Percentiles rank a stretch among this genome's conserved stretches.
phyloP scores from a whole-genome alignment of 805 yeast genomes.

The Candida boleticola region DNA sequence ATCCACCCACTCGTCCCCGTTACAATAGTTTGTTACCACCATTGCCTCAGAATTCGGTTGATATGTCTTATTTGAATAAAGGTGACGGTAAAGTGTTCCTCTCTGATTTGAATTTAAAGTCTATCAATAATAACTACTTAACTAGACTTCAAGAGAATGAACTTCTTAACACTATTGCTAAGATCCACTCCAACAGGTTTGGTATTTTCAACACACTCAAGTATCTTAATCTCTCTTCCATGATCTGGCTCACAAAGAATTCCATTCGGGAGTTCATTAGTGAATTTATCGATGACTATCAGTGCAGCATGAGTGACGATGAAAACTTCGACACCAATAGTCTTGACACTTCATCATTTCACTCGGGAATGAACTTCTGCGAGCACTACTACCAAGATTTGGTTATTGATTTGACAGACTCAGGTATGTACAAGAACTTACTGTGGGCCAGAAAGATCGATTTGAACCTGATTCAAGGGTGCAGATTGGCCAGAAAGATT shows the following conservation, averaged over 20 bases:
- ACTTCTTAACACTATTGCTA: constrained; percentile 24
- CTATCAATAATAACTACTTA: constrained; percentile 32
- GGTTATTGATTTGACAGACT: constrained; percentile 37
- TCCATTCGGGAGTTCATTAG: constrained; percentile 34
- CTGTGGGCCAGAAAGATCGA: constrained; percentile 38
- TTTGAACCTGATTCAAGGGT: constrained; percentile 22
- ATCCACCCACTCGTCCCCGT: constrained; percentile 17
- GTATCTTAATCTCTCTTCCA: constrained; percentile 41
- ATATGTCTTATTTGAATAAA: constrained; percentile 26
- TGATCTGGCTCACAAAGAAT: constrained; percentile 47
- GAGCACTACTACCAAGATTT: constrained; percentile 15
- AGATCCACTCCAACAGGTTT: constrained; percentile 21
- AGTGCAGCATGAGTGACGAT: constrained; percentile 7
- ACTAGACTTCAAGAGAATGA: constrained; percentile 31
- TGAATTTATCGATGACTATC: constrained; percentile 16
- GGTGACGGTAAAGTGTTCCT: constrained; percentile 34
- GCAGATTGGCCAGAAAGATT: constrained; percentile 26
- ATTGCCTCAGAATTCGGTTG: constrained; percentile 24
- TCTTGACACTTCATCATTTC: constrained; percentile 4
- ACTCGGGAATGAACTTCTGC: not conserved
- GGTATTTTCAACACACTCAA: constrained; percentile 20
- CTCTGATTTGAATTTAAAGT: constrained; percentile 40
- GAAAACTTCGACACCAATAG: constrained; percentile 8
- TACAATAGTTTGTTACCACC: constrained; percentile 42
- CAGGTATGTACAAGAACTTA: constrained; percentile 44